Evolutionary conservation across 257 asterid species (phyloP), one percentile per base, ranked within the genome.

Genomic region (Solanum ossicruentum): DNA sequence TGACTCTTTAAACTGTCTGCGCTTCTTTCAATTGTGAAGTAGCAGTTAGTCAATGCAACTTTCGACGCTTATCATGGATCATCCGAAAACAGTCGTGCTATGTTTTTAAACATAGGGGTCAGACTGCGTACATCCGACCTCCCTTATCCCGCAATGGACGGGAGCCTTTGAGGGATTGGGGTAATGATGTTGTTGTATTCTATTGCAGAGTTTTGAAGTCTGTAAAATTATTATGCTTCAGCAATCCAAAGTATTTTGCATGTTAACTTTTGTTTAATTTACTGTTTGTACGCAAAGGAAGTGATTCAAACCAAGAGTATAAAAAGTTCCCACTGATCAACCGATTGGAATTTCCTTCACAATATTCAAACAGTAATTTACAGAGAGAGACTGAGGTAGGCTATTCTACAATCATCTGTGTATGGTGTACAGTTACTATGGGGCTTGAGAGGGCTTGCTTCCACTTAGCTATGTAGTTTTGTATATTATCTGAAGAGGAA

Each of bases 231-330:
- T 13, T 23, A 21, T 47, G 58, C 12, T 47, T 73, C 81, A 73
- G 60, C 0, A 2, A 49, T 47, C 81, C 13, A 5, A 73, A 47
- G 81, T 73, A 73, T 13, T 47, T 21, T 47, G 12, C 58, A 7
- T 47, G 43, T 58, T 75, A 23, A 75, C 39, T 75, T 21, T 75
- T 75, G n/a, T 75, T 47, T 7, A 20, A 21, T 73, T 49, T 75
- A 55, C 66, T 54, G 71, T 21, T 60, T 79, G 11, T 79, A 78
- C 87, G 83, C 84, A 84, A 84, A 47, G 87, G 81, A 79, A 85
- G 67, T 79, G 87, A 85, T 39, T 79, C 87, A 85, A 85, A 83
- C 84, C 84, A 43, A 85, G 84, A 63, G 54, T n/a, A 73, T 12
- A 45, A 73, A 12, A 65, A 66, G 18, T 39, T 52, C 41, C 58